Conservation (phyloP, 768 basidiomycete genomes). For the Tubosaeta sp. region DNA sequence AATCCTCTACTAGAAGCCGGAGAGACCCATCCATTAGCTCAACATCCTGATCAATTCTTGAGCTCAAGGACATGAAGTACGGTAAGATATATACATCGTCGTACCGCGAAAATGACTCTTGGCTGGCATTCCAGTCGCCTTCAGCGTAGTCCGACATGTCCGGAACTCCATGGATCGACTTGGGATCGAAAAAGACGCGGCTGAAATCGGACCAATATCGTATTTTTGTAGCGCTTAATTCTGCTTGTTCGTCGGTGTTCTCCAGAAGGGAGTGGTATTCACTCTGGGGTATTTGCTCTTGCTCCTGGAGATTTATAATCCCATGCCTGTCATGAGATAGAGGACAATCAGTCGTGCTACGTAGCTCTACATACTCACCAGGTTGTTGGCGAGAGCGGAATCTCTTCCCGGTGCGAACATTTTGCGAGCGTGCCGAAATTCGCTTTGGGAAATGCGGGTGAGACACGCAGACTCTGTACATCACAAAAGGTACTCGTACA, state of each 20-base stretch:
- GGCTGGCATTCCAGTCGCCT: constrained; percentile 54
- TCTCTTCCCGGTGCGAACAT: constrained; percentile 33
- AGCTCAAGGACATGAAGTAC: neutral
- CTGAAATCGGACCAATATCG: constrained; percentile 52
- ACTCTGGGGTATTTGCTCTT: constrained; percentile 50
- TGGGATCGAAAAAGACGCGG: constrained; percentile 56
- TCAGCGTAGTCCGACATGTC: constrained; percentile 47
- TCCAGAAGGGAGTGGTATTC: constrained; percentile 47
- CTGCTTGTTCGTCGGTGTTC: constrained; percentile 7
- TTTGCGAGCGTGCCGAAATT: constrained; percentile 61
- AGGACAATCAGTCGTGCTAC: neutral
- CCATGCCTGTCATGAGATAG: constrained; percentile 41
- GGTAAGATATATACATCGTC: constrained; percentile 44
- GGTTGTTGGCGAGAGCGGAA: constrained; percentile 11
- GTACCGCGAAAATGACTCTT: constrained; percentile 48
- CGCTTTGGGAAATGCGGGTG: constrained; percentile 34
- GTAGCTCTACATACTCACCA: constrained; percentile 12
- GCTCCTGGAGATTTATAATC: constrained; percentile 44
- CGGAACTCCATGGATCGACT: constrained; percentile 60
- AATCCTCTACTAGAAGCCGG: constrained; percentile 68
- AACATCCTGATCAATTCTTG: constrained; percentile 41
- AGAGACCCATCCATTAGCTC: constrained; percentile 67
- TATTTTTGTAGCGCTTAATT: constrained; percentile 22
- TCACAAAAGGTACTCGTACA: constrained; percentile 32
- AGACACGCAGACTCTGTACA: constrained; percentile 3